Evolutionary conservation across 495 filamentous ascomycete species (phyloP).

Genomic region (Chaetomium cochliodes): DNA sequence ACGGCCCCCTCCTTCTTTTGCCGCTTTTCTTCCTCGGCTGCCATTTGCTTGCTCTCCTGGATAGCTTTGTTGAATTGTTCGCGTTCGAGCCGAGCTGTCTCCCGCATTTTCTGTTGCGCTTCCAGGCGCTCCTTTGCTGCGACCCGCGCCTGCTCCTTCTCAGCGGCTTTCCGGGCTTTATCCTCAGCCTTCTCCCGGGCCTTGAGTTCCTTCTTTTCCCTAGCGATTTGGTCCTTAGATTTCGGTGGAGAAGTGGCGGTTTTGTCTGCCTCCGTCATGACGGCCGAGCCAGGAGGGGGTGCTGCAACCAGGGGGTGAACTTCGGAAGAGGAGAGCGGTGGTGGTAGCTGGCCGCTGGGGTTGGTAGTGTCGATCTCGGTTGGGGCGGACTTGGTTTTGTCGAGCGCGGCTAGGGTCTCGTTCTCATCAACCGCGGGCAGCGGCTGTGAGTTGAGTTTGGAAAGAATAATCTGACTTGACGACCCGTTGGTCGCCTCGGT

Average conservation of each 20-base stretch:
- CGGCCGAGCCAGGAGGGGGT: constrained; percentile 33
- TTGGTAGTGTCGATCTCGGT: constrained; percentile 26
- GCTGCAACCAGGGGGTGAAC: constrained; percentile 32
- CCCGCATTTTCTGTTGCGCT: constrained; percentile 33
- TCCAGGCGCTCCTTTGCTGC: constrained; percentile 52
- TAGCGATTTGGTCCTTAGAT: constrained; percentile 55
- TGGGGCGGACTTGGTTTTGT: constrained; percentile 63
- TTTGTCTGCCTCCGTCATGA: constrained; percentile 31
- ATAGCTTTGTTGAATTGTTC: constrained; percentile 43
- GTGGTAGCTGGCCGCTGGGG: constrained; percentile 11
- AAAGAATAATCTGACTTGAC: constrained; percentile 26
- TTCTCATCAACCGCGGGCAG: constrained; percentile 47
- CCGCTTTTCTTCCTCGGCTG: constrained; percentile 41
- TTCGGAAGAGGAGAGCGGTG: constrained; percentile 35
- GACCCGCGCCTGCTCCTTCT: constrained; percentile 63
- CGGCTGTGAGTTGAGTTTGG: constrained; percentile 45
- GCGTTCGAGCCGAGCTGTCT: constrained; percentile 39
- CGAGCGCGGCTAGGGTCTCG: constrained; percentile 54
- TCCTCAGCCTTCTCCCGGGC: constrained; percentile 65
- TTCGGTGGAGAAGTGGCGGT: constrained; percentile 40
- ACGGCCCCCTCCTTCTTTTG: constrained; percentile 35
- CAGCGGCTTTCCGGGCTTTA: constrained; percentile 63
- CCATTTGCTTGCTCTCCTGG: constrained; percentile 46
- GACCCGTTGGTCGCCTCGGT: constrained; percentile 41
- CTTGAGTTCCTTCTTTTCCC: constrained; percentile 53